Conservation (phyloP, 2,329 filamentous ascomycete genomes). For the Colletotrichum endophyticum region DNA sequence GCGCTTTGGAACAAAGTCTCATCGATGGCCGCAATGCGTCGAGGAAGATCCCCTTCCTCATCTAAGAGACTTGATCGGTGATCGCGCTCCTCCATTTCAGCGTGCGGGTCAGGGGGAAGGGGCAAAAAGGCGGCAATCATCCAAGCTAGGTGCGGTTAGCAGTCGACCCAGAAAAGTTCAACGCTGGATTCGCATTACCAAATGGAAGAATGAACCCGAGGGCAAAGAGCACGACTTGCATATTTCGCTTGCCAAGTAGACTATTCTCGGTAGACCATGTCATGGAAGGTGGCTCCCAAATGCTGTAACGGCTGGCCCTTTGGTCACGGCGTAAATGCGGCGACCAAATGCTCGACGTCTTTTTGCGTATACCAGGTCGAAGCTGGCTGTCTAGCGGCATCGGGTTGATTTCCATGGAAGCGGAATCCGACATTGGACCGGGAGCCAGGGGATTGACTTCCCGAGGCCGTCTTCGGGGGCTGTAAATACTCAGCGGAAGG, state of each 20-base stretch:
- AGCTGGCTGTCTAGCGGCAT: conserved; percentile 26
- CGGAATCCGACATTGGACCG: conserved; percentile 31
- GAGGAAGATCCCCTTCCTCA: conserved; percentile 37
- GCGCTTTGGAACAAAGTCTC: conserved; percentile 56
- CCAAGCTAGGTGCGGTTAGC: conserved; percentile 62
- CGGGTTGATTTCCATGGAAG: conserved; percentile 51
- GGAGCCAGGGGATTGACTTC: conserved; percentile 34
- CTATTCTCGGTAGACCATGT: conserved; percentile 67
- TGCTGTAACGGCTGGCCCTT: conserved; percentile 60
- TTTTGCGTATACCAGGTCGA: conserved; percentile 43
- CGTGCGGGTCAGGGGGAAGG: conserved; percentile 63
- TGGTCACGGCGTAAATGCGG: conserved; percentile 73
- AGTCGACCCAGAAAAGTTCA: conserved; percentile 22
- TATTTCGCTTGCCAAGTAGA: conserved; percentile 69
- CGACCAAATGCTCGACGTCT: conserved; percentile 71
- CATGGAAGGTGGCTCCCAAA: conserved; percentile 77
- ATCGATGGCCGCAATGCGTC: conserved; percentile 39
- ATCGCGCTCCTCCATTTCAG: conserved; percentile 55
- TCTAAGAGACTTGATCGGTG: conserved; percentile 45
- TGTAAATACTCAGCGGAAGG: conserved; percentile 49
- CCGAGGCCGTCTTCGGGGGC: conserved; percentile 47
- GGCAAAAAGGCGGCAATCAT: conserved; percentile 79
- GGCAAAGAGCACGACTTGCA: conserved; percentile 77
- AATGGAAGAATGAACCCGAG: conserved; percentile 80
- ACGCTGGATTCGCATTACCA: conserved; percentile 47